phyloP scores from a whole-genome alignment of 257 asterid genomes.

The Knoxia roxburghii region DNA sequence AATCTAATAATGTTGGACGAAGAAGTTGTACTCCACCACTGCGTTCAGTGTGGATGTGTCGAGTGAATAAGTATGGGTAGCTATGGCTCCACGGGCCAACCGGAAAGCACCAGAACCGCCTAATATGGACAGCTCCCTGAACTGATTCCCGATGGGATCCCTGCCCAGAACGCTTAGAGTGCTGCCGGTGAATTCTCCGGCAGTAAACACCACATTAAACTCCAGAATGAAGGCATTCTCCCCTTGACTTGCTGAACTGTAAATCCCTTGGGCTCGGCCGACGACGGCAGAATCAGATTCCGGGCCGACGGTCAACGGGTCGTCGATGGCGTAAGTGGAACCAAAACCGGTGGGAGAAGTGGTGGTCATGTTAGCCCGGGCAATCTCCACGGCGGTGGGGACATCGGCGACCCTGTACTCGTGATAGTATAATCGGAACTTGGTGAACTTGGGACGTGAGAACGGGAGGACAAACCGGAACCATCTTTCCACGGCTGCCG shows the following conservation, averaged over 20 bases:
- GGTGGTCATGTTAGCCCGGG: constrained; percentile 29
- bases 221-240: background rate
- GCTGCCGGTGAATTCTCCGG: background rate
- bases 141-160: background rate
- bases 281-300: constrained; percentile 15
- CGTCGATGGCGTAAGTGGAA: constrained; percentile 42
- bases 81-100: constrained; percentile 6
- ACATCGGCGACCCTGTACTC: constrained; percentile 46
- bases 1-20: constrained; percentile 25
- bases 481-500: constrained; percentile 3
- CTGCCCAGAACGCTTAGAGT: background rate
- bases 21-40: constrained; percentile 38
- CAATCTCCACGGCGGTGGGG: constrained; percentile 42
- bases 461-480: constrained; percentile 21
- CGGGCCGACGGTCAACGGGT: constrained; percentile 54
- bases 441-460: constrained; percentile 37
- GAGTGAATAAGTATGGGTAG: constrained; percentile 1
- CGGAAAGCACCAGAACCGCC: constrained; percentile 11
- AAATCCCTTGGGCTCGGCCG: constrained; percentile 13
- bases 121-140: background rate
- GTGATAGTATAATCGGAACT: constrained; percentile 59
- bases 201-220: background rate
- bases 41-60: constrained; percentile 23
- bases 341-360: constrained; percentile 39
- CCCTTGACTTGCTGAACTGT: background rate